Percentiles rank a stretch among this genome's conserved stretches.
These are phyloP conservation scores for Euphorbia schlechtendalii DNA, from an alignment of 441 rosid species.

Conservation along the genomic window DNA sequence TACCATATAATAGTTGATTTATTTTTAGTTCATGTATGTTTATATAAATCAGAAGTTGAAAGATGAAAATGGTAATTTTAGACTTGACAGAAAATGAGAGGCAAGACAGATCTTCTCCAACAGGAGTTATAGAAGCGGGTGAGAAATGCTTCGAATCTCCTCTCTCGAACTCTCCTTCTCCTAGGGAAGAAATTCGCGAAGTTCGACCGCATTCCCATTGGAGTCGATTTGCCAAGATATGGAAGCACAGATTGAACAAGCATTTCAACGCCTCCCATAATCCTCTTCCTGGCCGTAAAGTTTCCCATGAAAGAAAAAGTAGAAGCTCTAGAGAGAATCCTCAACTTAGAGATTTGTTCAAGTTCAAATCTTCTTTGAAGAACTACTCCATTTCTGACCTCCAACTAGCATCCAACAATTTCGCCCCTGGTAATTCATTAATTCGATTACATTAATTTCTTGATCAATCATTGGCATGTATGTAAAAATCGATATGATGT, in stretches of 20 bases:
- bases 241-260: constrained; percentile 56
- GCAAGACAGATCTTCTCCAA: constrained; percentile 46
- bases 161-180: constrained; percentile 17
- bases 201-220: constrained; percentile 43
- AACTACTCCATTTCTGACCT: constrained; percentile 56
- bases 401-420: constrained; percentile 58
- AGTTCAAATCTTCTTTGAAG: constrained; percentile 50
- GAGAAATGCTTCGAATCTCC: constrained; percentile 24
- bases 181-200: constrained; percentile 19
- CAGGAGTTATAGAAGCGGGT: constrained; percentile 64
- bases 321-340: constrained; percentile 34
- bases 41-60: too few species aligned
- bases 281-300: constrained; percentile 29
- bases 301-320: constrained; percentile 30
- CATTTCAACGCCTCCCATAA: constrained; percentile 45
- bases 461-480: too few species aligned
- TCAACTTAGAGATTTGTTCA: constrained; percentile 41
- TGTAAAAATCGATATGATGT: background rate
- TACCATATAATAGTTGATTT: constrained; percentile 15
- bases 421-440: constrained; percentile 27
- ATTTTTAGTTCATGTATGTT: too few species aligned
- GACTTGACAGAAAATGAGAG: constrained; percentile 52
- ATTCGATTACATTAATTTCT: background rate
- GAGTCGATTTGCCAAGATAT: constrained; percentile 58
- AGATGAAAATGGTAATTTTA: too few species aligned